A percentile compares a stretch with the other conserved stretches of the same genome.
phyloP scores from a whole-genome alignment of 2,329 filamentous ascomycete genomes.

The Leptographium wingfieldii region DNA sequence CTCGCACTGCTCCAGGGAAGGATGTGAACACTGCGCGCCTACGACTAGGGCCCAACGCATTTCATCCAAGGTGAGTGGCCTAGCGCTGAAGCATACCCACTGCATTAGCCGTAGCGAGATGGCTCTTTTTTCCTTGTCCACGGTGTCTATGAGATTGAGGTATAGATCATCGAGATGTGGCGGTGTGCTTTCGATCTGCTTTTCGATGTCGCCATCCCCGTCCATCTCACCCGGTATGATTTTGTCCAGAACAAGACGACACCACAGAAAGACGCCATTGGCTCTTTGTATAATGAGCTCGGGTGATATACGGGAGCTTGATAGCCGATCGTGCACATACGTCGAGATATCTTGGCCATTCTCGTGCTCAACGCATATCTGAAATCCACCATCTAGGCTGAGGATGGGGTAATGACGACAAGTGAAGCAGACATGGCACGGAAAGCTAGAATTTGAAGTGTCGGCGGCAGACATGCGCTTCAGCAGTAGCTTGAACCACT shows the following conservation, averaged over 20 bases:
- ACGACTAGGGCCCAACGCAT: background rate
- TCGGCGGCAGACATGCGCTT: constrained; percentile 9
- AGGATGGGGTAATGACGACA: constrained; percentile 22
- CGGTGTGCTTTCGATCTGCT: background rate
- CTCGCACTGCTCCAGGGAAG: background rate
- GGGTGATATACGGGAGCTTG: background rate
- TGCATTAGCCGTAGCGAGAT: background rate
- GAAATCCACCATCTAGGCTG: constrained; percentile 8
- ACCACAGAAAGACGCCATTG: background rate
- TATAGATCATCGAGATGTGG: background rate
- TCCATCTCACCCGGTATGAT: background rate
- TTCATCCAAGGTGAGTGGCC: background rate
- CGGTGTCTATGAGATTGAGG: background rate
- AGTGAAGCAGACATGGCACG: constrained; percentile 18
- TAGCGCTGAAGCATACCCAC: background rate
- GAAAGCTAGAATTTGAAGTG: background rate
- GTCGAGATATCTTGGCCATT: constrained; percentile 13
- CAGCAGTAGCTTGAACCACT: constrained; percentile 14
- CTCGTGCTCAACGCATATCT: constrained; percentile 19
- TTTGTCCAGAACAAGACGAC: background rate
- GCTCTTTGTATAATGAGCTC: background rate
- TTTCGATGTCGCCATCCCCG: background rate
- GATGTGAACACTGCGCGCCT: background rate
- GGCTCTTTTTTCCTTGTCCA: background rate
- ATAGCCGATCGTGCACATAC: constrained; percentile 15